A percentile compares a stretch with the other conserved stretches of the same genome.
These are phyloP conservation scores for Tritrichomonas musculus DNA, from an alignment of 208 protist species.

Conservation along the genomic window DNA sequence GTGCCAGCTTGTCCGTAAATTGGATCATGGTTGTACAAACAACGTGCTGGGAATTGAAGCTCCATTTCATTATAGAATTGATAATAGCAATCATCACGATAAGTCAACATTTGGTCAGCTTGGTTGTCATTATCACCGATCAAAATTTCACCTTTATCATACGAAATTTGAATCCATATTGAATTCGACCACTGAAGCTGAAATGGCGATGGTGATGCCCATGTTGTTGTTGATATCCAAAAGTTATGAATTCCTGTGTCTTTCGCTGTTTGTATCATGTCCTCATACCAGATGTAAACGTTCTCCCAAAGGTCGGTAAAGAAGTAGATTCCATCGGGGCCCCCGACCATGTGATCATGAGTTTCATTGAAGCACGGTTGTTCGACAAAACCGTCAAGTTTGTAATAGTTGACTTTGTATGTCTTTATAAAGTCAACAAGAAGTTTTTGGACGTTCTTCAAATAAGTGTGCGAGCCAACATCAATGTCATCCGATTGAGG, in stretches of 20 bases:
- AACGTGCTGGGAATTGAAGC: not conserved
- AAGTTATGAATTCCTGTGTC: not conserved
- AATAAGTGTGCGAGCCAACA: not conserved
- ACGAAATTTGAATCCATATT: not conserved
- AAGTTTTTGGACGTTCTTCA: not conserved
- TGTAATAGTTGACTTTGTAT: constrained; percentile 26
- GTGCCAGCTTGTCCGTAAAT: not conserved
- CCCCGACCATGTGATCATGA: constrained; percentile 17
- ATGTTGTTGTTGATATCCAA: constrained; percentile 9
- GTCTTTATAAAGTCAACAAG: not conserved
- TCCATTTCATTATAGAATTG: not conserved
- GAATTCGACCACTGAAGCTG: constrained; percentile 24
- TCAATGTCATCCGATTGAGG: not conserved
- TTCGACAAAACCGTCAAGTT: not conserved
- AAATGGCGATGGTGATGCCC: not conserved
- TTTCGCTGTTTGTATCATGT: not conserved
- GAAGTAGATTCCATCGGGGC: not conserved
- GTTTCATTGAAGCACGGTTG: not conserved
- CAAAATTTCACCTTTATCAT: not conserved
- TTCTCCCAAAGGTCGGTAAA: not conserved
- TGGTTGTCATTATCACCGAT: not conserved
- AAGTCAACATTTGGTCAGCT: not conserved
- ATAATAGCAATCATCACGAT: not conserved
- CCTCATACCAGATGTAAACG: not conserved
- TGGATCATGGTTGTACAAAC: not conserved